Evolutionary conservation across 306 rosid species (phyloP).

Genomic region (Casuarina glauca): DNA sequence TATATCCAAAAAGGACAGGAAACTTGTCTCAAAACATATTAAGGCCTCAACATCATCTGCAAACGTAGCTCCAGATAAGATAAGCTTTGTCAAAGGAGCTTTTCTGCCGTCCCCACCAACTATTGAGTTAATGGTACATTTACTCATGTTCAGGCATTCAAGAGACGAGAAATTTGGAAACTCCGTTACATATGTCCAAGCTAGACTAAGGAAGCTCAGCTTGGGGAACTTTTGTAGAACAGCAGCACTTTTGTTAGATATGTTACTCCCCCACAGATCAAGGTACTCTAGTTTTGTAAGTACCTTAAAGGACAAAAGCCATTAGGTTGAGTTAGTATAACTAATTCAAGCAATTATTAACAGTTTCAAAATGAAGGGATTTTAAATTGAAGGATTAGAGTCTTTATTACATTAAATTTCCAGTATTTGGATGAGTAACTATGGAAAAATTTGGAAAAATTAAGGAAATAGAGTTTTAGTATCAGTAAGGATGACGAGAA

Average conservation of each 20-base stretch:
- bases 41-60: slow-evolving; percentile 57
- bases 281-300: slow-evolving; percentile 68
- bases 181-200: slow-evolving; percentile 77
- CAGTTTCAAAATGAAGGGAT: neutral
- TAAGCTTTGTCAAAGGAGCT: slow-evolving; percentile 67
- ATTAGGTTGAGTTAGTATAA: neutral
- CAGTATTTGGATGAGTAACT: neutral
- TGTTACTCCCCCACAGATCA: slow-evolving; percentile 89
- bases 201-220: slow-evolving; percentile 73
- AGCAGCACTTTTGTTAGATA: slow-evolving; percentile 71
- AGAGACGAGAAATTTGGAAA: slow-evolving; percentile 64
- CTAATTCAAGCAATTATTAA: neutral
- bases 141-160: slow-evolving; percentile 75
- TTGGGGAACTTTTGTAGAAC: slow-evolving; percentile 59
- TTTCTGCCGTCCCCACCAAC: slow-evolving; percentile 41
- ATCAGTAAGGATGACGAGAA: neutral
- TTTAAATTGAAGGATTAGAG: neutral
- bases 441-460: neutral
- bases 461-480: neutral
- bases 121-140: slow-evolving; percentile 69
- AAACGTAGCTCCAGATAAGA: slow-evolving; percentile 64
- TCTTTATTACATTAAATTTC: neutral
- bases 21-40: slow-evolving; percentile 38
- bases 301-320: slow-evolving; percentile 39
- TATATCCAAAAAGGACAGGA: slow-evolving; percentile 56